A percentile compares a stretch with the other conserved stretches of the same genome.
phyloP scores from a whole-genome alignment of 257 asterid species.

The Solanum piurae region DNA sequence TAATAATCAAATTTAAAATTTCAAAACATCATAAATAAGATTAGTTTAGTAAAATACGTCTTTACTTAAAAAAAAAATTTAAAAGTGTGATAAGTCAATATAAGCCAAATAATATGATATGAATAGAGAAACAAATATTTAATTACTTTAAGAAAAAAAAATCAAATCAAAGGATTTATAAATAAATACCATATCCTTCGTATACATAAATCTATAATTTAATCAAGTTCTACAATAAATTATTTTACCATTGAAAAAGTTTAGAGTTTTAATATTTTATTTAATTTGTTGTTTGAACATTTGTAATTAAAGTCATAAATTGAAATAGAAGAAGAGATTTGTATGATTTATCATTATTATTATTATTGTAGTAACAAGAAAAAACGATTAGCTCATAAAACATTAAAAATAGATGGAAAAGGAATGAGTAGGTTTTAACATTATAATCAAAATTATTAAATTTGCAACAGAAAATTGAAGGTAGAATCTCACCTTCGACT shows the following conservation, averaged over 20 bases:
- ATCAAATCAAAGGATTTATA: not conserved
- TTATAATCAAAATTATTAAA: too few species aligned
- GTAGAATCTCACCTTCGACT: not conserved
- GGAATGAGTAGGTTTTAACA: too few species aligned
- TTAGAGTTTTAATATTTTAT: not conserved
- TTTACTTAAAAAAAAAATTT: accelerated
- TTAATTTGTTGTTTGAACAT: too few species aligned
- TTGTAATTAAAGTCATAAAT: not conserved
- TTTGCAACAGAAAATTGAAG: not conserved
- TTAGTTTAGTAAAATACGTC: too few species aligned
- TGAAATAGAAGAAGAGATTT: too few species aligned
- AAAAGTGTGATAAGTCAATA: not conserved
- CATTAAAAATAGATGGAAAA: too few species aligned
- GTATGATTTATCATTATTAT: too few species aligned
- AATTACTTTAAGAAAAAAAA: not conserved
- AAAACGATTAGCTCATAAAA: not conserved
- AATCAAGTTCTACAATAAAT: not conserved
- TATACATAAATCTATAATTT: not conserved
- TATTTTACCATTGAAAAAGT: not conserved
- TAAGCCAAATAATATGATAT: too few species aligned
- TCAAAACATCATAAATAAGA: not conserved
- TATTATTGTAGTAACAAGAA: not conserved
- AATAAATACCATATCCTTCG: not conserved
- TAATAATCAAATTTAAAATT: too few species aligned
- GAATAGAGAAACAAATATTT: too few species aligned